A percentile compares a stretch with the other conserved stretches of the same genome.
Conservation (phyloP, 805 yeast species). For the Saccharomycopsis fodiens region DNA sequence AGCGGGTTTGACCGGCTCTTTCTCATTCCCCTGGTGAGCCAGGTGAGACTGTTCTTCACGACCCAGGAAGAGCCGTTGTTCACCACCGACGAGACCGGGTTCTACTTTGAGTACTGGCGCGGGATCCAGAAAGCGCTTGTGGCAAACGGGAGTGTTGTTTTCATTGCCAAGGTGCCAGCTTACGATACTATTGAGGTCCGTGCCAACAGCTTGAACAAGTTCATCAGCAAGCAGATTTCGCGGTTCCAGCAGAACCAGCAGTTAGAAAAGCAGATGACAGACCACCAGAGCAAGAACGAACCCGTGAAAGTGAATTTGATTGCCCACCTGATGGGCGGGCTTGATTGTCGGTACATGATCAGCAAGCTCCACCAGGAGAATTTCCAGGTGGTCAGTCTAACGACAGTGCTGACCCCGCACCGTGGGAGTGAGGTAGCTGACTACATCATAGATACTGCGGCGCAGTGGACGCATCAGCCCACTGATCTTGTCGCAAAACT, state of each 20-base stretch:
- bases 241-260: slow-evolving; percentile 8
- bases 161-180: slow-evolving; percentile 75
- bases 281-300: slow-evolving; percentile 23
- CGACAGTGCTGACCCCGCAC: slow-evolving; percentile 87
- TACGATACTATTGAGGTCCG: slow-evolving; percentile 68
- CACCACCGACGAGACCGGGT: slow-evolving; percentile 27
- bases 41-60: slow-evolving; percentile 24
- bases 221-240: slow-evolving; percentile 29
- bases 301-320: slow-evolving; percentile 58
- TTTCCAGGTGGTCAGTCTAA: slow-evolving; percentile 61
- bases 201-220: slow-evolving; percentile 48
- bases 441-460: slow-evolving; percentile 36
- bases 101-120: slow-evolving; percentile 66
- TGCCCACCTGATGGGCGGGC: slow-evolving; percentile 94
- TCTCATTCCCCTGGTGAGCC: slow-evolving; percentile 35
- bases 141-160: slow-evolving; percentile 55
- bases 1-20: slow-evolving; percentile 65
- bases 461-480: neutral
- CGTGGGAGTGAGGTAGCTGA: slow-evolving; percentile 82
- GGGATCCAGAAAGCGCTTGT: slow-evolving; percentile 63
- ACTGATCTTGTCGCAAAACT: neutral
- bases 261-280: neutral
- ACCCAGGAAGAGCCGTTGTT: slow-evolving; percentile 13
- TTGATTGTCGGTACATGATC: slow-evolving; percentile 74
- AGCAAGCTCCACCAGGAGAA: slow-evolving; percentile 39